A percentile compares a stretch with the other conserved stretches of the same genome.
Conservation (phyloP, 257 asterid species). For the Nicotiana knightiana region DNA sequence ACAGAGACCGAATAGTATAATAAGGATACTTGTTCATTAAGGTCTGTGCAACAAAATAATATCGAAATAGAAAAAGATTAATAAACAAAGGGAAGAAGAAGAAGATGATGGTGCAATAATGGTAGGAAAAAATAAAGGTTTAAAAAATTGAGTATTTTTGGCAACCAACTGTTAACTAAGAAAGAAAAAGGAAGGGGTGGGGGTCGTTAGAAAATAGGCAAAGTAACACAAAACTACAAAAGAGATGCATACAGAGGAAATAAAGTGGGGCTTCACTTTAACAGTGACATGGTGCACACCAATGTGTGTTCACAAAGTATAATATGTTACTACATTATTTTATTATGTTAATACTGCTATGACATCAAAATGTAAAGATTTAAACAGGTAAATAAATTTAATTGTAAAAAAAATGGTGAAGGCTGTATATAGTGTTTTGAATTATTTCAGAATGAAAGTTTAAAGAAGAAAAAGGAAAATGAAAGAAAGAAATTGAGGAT, state of each 20-base stretch:
- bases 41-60: background rate
- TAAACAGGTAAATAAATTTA: too few species aligned
- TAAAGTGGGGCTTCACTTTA: conserved; percentile 2
- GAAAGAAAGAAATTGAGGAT: background rate
- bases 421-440: too few species aligned
- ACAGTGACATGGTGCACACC: background rate
- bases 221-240: background rate
- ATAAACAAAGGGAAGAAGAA: background rate
- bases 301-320: background rate
- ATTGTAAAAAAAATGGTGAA: too few species aligned
- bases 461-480: background rate
- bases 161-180: background rate
- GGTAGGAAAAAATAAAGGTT: background rate
- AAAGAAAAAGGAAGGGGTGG: background rate
- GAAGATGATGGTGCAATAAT: background rate
- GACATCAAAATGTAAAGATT: too few species aligned
- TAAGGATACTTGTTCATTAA: background rate
- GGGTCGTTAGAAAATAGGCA: background rate
- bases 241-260: background rate
- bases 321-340: background rate
- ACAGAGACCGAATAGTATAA: background rate
- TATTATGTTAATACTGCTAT: too few species aligned
- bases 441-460: background rate
- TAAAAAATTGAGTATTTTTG: background rate
- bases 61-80: background rate